Percentiles rank a stretch among this genome's conserved stretches.
These are phyloP conservation scores for Fusarium sp. DNA, from an alignment of 2,329 filamentous ascomycete species.

Conservation along the genomic window DNA sequence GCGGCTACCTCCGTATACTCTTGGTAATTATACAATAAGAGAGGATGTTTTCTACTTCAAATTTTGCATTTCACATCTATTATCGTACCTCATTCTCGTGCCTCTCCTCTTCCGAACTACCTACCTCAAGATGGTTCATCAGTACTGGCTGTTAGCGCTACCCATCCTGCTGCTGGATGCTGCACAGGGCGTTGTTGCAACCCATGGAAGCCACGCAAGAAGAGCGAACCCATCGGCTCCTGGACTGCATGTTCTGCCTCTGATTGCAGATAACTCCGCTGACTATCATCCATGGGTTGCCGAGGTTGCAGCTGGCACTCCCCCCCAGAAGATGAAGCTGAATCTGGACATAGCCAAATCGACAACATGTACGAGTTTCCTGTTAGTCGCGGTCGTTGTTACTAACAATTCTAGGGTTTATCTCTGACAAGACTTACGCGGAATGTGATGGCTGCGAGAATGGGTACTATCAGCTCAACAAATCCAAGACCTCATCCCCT, in stretches of 20 bases:
- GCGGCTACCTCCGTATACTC: too few relatives aligned
- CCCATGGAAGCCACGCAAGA: background rate
- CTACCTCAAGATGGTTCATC: background rate
- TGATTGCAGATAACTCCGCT: accelerated
- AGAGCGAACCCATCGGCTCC: background rate
- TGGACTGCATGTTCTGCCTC: background rate
- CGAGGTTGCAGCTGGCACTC: background rate
- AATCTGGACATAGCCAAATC: background rate
- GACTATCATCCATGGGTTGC: background rate
- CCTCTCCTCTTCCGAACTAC: too few relatives aligned
- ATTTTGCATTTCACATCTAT: accelerated
- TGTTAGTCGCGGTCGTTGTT: accelerated
- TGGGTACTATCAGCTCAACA: background rate
- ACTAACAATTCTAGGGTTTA: background rate
- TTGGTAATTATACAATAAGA: too few relatives aligned
- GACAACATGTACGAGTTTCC: background rate
- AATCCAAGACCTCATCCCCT: background rate
- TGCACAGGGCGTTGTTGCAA: background rate
- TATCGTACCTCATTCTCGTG: background rate
- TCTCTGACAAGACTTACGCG: background rate
- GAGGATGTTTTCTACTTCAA: accelerated
- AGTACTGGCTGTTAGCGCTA: background rate
- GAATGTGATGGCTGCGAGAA: background rate
- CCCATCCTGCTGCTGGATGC: background rate
- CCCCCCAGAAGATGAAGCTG: background rate